Conservation (phyloP, 169 alveolate species). For the Eimeria necatrix region DNA sequence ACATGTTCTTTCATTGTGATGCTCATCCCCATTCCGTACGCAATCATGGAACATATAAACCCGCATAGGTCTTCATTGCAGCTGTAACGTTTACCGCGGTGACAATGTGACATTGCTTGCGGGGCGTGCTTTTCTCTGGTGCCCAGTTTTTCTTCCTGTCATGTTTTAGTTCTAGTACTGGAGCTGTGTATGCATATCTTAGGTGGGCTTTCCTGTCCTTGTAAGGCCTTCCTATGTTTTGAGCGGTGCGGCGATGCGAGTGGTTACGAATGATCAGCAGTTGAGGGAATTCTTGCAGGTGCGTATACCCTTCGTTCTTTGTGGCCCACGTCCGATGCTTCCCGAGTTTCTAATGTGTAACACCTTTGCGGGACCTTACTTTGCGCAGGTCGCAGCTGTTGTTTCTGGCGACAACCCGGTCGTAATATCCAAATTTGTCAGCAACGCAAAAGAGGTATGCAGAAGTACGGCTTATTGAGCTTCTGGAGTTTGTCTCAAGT, state of each 20-base stretch:
- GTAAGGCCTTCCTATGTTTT: constrained; percentile 95
- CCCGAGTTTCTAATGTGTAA: too few relatives aligned
- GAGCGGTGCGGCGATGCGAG: constrained; percentile 95
- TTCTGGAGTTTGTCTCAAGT: too few relatives aligned
- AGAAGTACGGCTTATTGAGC: too few relatives aligned
- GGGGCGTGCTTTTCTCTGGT: background rate
- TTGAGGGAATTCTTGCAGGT: constrained; percentile 82
- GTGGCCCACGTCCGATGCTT: too few relatives aligned
- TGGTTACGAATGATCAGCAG: constrained; percentile 88
- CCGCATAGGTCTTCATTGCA: too few relatives aligned
- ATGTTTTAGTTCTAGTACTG: too few relatives aligned
- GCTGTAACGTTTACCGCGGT: too few relatives aligned
- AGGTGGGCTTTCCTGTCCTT: constrained; percentile 92
- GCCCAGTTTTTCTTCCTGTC: background rate
- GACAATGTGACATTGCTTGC: too few relatives aligned
- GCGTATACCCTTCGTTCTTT: background rate
- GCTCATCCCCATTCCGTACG: too few relatives aligned
- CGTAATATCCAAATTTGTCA: constrained; percentile 91
- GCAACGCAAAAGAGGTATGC: constrained; percentile 80
- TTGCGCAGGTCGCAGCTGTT: constrained; percentile 89
- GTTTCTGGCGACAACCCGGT: constrained; percentile 93
- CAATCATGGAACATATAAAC: too few relatives aligned
- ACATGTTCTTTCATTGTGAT: too few relatives aligned
- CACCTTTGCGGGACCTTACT: too few relatives aligned
- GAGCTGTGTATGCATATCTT: background rate